Evolutionary conservation across 2,329 filamentous ascomycete genomes (phyloP).

Genomic region (Geoglossum cookeanum): DNA sequence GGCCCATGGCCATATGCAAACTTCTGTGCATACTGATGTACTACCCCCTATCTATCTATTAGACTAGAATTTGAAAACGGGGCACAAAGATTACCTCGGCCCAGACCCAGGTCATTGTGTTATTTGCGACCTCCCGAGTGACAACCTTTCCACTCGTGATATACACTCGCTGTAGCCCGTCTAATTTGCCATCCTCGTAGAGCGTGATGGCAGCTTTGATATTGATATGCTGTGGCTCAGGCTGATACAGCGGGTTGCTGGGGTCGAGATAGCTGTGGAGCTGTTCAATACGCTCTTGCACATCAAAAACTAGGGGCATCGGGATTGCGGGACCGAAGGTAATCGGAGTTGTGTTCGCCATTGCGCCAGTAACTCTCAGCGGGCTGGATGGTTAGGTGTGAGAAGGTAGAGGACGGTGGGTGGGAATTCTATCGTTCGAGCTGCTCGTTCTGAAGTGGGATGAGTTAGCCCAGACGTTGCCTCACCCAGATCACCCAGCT

Average conservation of each 20-base stretch:
- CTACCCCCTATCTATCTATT: too few relatives aligned
- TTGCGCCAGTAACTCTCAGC: background rate
- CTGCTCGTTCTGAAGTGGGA: too few relatives aligned
- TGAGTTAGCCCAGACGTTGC: too few relatives aligned
- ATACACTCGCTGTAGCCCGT: background rate
- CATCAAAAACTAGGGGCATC: background rate
- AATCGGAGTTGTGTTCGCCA: background rate
- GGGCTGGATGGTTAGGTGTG: too few relatives aligned
- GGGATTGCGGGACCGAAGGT: background rate
- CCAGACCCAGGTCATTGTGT: too few relatives aligned
- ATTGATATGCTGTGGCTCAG: background rate
- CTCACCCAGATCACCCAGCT: too few relatives aligned
- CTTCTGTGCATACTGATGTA: too few relatives aligned
- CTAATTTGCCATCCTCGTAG: background rate
- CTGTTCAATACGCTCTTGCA: background rate
- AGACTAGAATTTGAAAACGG: too few relatives aligned
- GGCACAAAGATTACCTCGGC: too few relatives aligned
- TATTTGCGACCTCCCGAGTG: background rate
- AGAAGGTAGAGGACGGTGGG: too few relatives aligned
- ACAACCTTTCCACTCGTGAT: background rate
- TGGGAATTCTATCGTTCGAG: too few relatives aligned
- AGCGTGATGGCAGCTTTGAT: background rate
- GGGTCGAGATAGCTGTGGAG: background rate
- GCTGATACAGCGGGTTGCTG: background rate
- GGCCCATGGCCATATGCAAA: too few relatives aligned